phyloP scores from a whole-genome alignment of 306 rosid genomes.

The Mimosa bimucronata region DNA sequence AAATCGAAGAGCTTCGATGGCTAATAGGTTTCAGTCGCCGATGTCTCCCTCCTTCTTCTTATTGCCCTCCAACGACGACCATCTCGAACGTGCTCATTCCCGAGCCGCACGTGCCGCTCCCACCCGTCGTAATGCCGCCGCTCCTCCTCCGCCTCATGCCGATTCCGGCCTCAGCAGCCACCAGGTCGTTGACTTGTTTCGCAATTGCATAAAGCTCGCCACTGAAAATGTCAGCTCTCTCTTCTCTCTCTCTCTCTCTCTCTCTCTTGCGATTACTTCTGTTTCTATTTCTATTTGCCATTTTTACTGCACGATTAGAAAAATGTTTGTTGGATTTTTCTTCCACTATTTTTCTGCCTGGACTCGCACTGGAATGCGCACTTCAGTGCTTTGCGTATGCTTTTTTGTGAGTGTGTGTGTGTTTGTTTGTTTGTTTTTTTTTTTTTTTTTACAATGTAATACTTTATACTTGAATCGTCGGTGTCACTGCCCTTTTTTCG shows the following conservation, averaged over 20 bases:
- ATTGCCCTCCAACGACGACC: conserved; percentile 78
- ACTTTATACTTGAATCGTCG: not conserved
- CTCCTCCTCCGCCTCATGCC: conserved; percentile 27
- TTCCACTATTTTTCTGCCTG: not conserved
- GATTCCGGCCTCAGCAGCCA: conserved; percentile 52
- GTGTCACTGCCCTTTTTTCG: not conserved
- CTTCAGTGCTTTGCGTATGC: not conserved
- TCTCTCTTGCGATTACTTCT: not conserved
- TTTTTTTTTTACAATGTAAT: no score
- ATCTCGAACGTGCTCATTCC: conserved; percentile 71
- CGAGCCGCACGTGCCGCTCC: conserved; percentile 74
- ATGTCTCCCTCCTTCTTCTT: conserved; percentile 60
- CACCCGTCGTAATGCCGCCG: conserved; percentile 47
- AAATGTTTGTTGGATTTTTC: not conserved
- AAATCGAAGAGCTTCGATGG: conserved; percentile 45
- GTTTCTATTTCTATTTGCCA: not conserved
- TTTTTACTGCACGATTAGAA: not conserved
- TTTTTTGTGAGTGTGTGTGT: no score
- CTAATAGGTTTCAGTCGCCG: conserved; percentile 64
- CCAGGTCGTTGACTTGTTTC: conserved; percentile 74
- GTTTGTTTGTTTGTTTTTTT: no score
- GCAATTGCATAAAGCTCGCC: conserved; percentile 84
- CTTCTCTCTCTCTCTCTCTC: no score
- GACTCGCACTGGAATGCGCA: not conserved
- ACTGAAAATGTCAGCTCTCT: conserved; percentile 63